A percentile compares a stretch with the other conserved stretches of the same genome.
Conservation (phyloP, 257 asterid species). For the Jasminum sambac region DNA sequence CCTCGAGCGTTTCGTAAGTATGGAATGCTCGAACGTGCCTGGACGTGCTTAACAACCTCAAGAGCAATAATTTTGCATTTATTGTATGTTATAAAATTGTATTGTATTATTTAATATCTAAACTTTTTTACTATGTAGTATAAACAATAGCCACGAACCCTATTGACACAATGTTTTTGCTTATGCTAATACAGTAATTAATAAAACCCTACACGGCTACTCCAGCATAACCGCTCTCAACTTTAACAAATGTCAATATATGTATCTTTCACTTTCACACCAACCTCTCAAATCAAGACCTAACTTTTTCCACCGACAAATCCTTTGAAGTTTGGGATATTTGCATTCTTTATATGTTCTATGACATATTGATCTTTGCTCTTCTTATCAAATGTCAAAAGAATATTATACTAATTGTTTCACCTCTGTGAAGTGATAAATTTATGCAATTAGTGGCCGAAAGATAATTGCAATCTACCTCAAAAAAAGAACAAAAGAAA, state of each 20-base stretch:
- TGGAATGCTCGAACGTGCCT: too few species aligned
- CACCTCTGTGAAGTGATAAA: slow-evolving; percentile 19
- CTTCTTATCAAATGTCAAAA: slow-evolving; percentile 22
- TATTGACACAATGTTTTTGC: background rate
- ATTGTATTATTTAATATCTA: too few species aligned
- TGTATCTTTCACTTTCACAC: slow-evolving; percentile 8
- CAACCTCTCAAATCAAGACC: slow-evolving; percentile 26
- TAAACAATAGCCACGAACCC: too few species aligned
- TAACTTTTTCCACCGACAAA: background rate
- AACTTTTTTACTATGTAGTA: too few species aligned
- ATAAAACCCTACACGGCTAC: background rate
- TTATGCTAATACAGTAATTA: background rate
- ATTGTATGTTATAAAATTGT: too few species aligned
- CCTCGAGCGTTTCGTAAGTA: too few species aligned
- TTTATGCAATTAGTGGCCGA: background rate
- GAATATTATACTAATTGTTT: background rate
- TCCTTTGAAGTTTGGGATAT: background rate
- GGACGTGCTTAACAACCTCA: too few species aligned
- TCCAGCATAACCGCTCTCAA: background rate
- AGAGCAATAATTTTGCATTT: too few species aligned
- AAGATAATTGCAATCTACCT: background rate
- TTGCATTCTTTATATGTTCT: slow-evolving; percentile 1
- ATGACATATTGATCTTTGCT: slow-evolving; percentile 8
- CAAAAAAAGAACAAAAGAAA: background rate
- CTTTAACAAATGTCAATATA: background rate